Evolutionary conservation across 1,284 basidiomycete genomes (phyloP).

Genomic region (Hortiboletus rubellus): DNA sequence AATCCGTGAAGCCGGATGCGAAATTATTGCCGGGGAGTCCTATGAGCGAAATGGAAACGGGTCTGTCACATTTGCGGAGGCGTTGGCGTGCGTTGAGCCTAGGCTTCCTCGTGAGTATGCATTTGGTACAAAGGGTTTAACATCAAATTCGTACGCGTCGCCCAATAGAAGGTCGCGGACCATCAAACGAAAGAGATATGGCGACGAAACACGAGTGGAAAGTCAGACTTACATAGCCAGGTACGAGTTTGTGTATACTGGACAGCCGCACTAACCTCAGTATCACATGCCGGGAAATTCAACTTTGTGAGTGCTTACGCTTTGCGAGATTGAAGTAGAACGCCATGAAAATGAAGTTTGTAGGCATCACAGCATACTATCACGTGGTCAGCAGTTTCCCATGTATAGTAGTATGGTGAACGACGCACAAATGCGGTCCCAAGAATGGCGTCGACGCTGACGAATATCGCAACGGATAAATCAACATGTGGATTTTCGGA

Average conservation of each 20-base stretch:
- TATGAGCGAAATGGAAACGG: constrained; percentile 14
- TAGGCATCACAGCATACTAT: constrained; percentile 21
- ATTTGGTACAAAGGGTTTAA: neutral
- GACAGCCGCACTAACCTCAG: neutral
- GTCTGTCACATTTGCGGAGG: neutral
- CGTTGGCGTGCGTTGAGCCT: constrained; percentile 18
- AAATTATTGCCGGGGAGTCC: constrained; percentile 10
- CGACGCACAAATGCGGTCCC: constrained; percentile 42
- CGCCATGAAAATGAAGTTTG: constrained; percentile 21
- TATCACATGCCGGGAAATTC: neutral
- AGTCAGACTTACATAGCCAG: constrained; percentile 16
- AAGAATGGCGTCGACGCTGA: constrained; percentile 47
- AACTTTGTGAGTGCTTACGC: constrained; percentile 2
- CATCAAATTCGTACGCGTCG: neutral
- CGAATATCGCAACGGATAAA: neutral
- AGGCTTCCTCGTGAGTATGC: neutral
- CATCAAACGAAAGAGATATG: neutral
- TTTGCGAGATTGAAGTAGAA: constrained; percentile 27
- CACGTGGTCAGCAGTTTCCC: neutral
- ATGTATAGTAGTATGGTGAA: neutral
- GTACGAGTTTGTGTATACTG: constrained; percentile 25
- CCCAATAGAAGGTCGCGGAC: neutral
- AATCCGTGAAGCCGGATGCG: constrained; percentile 1
- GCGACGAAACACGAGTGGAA: neutral
- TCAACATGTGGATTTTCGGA: neutral